Evolutionary conservation across 176 grass and related monocot species (phyloP), one percentile per base, ranked within the genome.

Genomic region (Tuctoria greenei): DNA sequence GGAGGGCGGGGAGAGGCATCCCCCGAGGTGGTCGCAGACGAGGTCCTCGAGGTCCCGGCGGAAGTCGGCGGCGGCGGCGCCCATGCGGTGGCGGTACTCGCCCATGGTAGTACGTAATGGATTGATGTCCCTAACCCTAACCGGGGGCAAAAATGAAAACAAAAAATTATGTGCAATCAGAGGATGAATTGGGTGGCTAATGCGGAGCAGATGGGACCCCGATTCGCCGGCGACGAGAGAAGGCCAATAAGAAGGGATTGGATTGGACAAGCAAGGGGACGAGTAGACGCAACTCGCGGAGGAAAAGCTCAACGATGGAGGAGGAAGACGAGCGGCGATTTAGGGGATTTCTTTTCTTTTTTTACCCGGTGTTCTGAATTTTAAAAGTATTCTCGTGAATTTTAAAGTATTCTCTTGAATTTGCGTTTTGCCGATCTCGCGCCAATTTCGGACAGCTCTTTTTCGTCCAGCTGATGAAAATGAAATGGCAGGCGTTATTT

Each of bases 21-120:
- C 95, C 15, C 93, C 95, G 82, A 95, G 87, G 87, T 95, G 95
- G 51, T 93, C 95, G 58, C 95, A 90, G 73, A 99, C 95, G 72
- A 99, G 89, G 86, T 99, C 91, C 89, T 99, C 95, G 62, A 99
- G 76, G 49, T 88, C 95, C 17, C 91, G 87, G 76, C 95, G 85
- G 95, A 97, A 97, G 61, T 97, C 83, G 62, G 87, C 88, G 62
- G 91, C 88, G 62, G 91, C 76, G 75, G 69, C 86, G 76, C 92
- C 91, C 82, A 89, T 97, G 62, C 80, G 87, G 69, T 83, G 87
- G 79, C 70, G 87, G 71, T 85, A 97, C 64, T 85, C 69, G 72
- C 67, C 74, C 89, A 90, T 86, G 57, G 18, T 28, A 26, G 23
- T n/a, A 8, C 52, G 21, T 54, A 69, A 74, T 4, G 5, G n/a